Conservation (phyloP, 495 filamentous ascomycete species). For the Viridothelium virens region DNA sequence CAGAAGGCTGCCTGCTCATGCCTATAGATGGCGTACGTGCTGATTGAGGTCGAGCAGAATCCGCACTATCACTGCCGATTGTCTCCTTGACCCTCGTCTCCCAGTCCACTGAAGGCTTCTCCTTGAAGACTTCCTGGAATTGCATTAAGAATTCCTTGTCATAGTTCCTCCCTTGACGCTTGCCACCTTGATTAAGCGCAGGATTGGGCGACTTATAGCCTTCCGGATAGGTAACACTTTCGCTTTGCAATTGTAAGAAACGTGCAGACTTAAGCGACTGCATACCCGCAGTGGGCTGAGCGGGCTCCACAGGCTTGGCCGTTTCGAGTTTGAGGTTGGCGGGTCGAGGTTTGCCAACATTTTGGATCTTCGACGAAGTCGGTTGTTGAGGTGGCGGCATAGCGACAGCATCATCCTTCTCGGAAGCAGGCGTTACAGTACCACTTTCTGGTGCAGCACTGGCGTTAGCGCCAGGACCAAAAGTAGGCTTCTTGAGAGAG, state of each 20-base stretch:
- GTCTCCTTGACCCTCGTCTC: constrained; percentile 73
- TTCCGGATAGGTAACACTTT: constrained; percentile 60
- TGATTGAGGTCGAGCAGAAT: constrained; percentile 54
- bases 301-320: constrained; percentile 71
- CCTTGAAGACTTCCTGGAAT: constrained; percentile 87
- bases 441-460: constrained; percentile 48
- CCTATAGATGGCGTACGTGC: constrained; percentile 48
- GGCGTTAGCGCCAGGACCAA: constrained; percentile 40
- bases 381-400: constrained; percentile 36
- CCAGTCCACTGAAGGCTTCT: constrained; percentile 91
- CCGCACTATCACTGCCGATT: constrained; percentile 62
- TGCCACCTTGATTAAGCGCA: constrained; percentile 67
- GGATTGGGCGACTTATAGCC: constrained; percentile 82
- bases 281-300: constrained; percentile 84
- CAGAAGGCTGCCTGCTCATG: constrained; percentile 44
- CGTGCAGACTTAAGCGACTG: constrained; percentile 83
- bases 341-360: constrained; percentile 60
- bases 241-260: constrained; percentile 62
- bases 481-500: constrained; percentile 49
- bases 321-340: constrained; percentile 76
- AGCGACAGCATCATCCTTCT: constrained; percentile 25
- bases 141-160: constrained; percentile 94
- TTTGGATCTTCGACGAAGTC: constrained; percentile 29
- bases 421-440: constrained; percentile 40
- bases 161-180: constrained; percentile 78